phyloP scores from a whole-genome alignment of 2,329 filamentous ascomycete genomes.

The Alternaria viburni region DNA sequence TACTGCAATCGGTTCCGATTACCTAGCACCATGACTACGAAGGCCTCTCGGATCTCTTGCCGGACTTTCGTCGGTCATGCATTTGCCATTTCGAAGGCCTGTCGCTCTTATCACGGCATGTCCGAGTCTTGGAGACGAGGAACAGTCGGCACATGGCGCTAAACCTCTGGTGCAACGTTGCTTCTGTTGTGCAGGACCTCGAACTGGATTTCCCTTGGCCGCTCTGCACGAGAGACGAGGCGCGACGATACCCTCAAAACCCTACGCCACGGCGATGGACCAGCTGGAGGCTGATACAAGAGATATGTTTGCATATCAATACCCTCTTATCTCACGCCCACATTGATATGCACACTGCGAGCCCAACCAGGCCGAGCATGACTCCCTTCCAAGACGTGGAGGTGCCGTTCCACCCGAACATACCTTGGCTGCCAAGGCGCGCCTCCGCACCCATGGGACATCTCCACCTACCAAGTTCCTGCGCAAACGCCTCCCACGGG shows the following conservation, averaged over 20 bases:
- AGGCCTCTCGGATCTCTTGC: neutral
- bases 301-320: neutral
- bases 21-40: neutral
- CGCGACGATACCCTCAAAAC: neutral
- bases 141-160: neutral
- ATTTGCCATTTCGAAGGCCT: neutral
- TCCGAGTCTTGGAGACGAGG: neutral
- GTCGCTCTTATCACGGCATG: neutral
- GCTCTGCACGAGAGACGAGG: neutral
- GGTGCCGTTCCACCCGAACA: slow-evolving; percentile 1
- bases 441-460: neutral
- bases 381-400: neutral
- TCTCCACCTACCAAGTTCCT: neutral
- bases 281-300: neutral
- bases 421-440: neutral
- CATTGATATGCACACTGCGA: neutral
- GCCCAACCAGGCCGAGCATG: neutral
- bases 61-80: neutral
- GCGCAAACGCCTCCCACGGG: neutral
- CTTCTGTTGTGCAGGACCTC: neutral
- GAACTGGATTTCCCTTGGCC: neutral
- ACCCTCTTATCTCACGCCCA: neutral
- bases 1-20: neutral
- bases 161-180: neutral
- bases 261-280: neutral